Base-by-base conservation (phyloP, 257 asterid species). In the Ophiorrhiza pumila region DNA sequence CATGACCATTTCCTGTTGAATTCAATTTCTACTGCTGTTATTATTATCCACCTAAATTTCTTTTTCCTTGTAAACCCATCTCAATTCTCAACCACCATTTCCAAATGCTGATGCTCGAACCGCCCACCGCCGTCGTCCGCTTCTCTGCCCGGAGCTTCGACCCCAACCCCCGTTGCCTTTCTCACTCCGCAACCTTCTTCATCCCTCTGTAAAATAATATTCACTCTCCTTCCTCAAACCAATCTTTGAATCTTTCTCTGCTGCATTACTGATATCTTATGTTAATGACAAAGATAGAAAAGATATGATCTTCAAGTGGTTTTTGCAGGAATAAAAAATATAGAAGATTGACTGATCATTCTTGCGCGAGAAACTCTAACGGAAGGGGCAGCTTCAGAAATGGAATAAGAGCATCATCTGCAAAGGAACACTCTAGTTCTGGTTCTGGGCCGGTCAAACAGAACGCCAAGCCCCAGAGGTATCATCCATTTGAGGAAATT, bases 401-500 rank as follows among this genome's bases (percentile, higher is more conserved):
- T 76, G 87, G 82, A 76, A 87, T 92, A 64, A 86, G 85, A 64
- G 98, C 97, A 39, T 73, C 97, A 34, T 71, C 85, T 46, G 85
- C 89, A 1, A 87, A 83, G 49, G 90, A 82, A 66, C 83, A 79
- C 73, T 35, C 78, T 29, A 76, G 88, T 75, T 82, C 97, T 15
- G 85, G 81, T 77, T 88, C 90, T 9, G 99, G 89, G 65, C 90
- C 90, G 7, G 82, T 87, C 77, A 89, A 87, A 85, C 97, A 76
- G 83, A 90, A 86, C 74, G 89, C 91, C 11, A 94, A 94, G 90
- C 93, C 98, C 25, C 94, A 88, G 87, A 87, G 96, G 82, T 95
- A 92, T 79, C 99, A 95, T 83, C 99, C 98, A 12, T 95, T 64
- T 69, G 99, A 95, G 88, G 99, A 95, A 31, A 84, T 95, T 86